Conservation (phyloP, 1,284 basidiomycete genomes). For the Ustilago crameri region DNA sequence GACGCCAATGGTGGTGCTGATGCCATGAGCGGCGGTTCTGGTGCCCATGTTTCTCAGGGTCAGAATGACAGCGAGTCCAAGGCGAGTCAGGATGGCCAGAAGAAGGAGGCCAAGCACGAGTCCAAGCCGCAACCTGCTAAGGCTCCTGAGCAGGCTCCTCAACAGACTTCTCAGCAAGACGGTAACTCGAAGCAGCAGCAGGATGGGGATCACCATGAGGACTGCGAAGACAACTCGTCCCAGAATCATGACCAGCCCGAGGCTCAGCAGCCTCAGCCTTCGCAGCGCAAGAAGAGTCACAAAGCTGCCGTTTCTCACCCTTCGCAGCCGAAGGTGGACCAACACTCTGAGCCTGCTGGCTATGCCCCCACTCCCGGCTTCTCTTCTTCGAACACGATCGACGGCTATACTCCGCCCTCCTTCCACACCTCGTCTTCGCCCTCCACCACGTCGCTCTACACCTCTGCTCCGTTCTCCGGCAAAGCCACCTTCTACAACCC, state of each 20-base stretch:
- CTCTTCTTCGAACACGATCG: constrained; percentile 18
- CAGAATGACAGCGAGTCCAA: no score
- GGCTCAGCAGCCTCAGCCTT: background rate
- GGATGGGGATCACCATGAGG: background rate
- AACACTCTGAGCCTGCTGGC: background rate
- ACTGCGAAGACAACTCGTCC: background rate
- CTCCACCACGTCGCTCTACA: constrained; percentile 20
- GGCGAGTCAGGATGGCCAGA: background rate
- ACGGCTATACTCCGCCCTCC: constrained; percentile 32
- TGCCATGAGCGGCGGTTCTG: background rate
- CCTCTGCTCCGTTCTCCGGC: constrained; percentile 23
- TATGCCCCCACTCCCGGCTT: background rate
- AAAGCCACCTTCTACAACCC: constrained; percentile 44
- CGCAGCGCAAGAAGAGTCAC: background rate
- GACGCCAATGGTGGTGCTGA: background rate
- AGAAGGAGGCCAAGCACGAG: background rate
- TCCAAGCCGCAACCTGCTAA: background rate
- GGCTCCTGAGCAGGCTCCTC: background rate
- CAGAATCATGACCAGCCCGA: background rate
- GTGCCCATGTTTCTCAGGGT: no score
- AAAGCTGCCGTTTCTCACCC: background rate
- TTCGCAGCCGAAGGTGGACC: background rate
- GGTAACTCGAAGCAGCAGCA: background rate
- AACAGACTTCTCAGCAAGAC: background rate
- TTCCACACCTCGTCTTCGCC: constrained; percentile 11